Conservation (phyloP, 2,329 filamentous ascomycete species). For the Colletotrichum truncatum region DNA sequence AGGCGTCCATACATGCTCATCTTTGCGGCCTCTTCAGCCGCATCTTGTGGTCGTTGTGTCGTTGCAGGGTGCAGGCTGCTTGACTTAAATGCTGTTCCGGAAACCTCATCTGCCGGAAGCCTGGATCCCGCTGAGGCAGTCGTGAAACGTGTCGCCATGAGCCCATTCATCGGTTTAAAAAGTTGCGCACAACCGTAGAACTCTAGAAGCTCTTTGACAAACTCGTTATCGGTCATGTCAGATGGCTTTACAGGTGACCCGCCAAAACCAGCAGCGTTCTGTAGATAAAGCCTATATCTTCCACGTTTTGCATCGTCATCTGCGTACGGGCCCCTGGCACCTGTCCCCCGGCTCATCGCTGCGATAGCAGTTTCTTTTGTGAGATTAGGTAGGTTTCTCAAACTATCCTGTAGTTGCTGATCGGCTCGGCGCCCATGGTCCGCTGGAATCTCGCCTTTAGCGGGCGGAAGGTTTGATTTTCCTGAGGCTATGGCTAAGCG, state of each 20-base stretch:
- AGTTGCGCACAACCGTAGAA: slow-evolving; percentile 74
- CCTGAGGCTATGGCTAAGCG: slow-evolving; percentile 81
- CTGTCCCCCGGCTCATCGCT: slow-evolving; percentile 71
- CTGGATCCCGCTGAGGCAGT: slow-evolving; percentile 64
- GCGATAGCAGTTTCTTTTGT: slow-evolving; percentile 74
- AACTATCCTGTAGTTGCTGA: slow-evolving; percentile 67
- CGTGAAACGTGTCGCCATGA: slow-evolving; percentile 95
- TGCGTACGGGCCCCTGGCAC: slow-evolving; percentile 81
- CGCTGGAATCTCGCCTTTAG: slow-evolving; percentile 76
- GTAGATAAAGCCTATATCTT: slow-evolving; percentile 86
- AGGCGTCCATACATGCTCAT: slow-evolving; percentile 93
- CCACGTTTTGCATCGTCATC: slow-evolving; percentile 81
- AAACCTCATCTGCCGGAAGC: slow-evolving; percentile 29
- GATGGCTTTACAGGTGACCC: slow-evolving; percentile 58
- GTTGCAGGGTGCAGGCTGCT: slow-evolving; percentile 55
- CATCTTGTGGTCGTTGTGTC: slow-evolving; percentile 70
- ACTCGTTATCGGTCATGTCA: slow-evolving; percentile 71
- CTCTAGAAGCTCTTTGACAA: slow-evolving; percentile 80
- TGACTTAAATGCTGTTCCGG: slow-evolving; percentile 30
- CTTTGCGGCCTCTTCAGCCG: slow-evolving; percentile 85
- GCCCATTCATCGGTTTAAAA: slow-evolving; percentile 90
- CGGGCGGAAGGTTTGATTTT: slow-evolving; percentile 79
- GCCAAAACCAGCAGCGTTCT: slow-evolving; percentile 74
- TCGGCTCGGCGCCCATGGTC: slow-evolving; percentile 71
- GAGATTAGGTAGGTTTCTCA: slow-evolving; percentile 68